Evolutionary conservation across 2,329 filamentous ascomycete species (phyloP).

Genomic region (Lachnum nothofagi): DNA sequence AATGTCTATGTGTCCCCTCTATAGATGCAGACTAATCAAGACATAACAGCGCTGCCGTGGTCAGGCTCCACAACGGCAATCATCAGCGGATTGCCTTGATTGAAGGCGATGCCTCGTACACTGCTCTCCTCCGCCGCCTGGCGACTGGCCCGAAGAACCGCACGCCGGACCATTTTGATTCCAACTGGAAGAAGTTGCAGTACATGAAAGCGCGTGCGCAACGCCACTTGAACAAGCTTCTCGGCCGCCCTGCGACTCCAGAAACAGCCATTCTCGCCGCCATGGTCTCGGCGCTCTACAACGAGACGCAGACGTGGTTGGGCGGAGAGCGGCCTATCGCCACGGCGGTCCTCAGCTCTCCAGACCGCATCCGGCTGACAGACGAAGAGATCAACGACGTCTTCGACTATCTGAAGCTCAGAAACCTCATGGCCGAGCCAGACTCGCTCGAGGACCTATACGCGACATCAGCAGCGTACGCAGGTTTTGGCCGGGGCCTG

Average conservation of each 20-base stretch:
- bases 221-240: not conserved
- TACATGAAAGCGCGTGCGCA: not conserved
- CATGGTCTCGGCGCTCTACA: not conserved
- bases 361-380: not conserved
- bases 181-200: not conserved
- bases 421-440: not conserved
- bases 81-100: not conserved
- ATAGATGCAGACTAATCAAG: not conserved
- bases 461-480: conserved; percentile 1
- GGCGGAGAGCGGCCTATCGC: not conserved
- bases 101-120: not conserved
- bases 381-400: not conserved
- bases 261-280: not conserved
- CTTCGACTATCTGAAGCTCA: not conserved
- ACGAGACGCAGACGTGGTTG: not conserved
- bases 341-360: not conserved
- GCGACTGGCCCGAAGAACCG: not conserved
- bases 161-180: not conserved
- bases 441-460: not conserved
- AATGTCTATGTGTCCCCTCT: not conserved
- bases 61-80: not conserved
- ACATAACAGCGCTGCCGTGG: not conserved
- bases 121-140: not conserved
- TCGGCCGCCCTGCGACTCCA: not conserved
- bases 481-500: not conserved